These are phyloP conservation scores for Pythium pyrilobum DNA, from an alignment of 352 stramenopile genomes.

Conservation along the genomic window DNA sequence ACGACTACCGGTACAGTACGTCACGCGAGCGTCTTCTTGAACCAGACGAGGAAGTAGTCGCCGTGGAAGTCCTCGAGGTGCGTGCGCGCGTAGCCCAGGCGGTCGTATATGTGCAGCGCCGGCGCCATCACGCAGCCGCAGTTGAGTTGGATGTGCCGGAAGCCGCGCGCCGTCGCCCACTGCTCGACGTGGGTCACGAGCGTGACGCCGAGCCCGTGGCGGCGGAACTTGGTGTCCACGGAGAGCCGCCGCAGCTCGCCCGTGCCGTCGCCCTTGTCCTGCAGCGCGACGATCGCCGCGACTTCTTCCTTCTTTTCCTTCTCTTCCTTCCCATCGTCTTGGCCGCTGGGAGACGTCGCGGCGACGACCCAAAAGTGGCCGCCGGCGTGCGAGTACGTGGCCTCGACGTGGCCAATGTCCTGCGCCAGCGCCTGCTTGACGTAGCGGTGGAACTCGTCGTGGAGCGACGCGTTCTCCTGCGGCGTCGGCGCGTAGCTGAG, in stretches of 20 bases:
- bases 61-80: background rate
- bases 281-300: slow-evolving; percentile 24
- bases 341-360: too few relatives aligned
- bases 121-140: slow-evolving; percentile 28
- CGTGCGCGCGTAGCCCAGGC: slow-evolving; percentile 15
- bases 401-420: background rate
- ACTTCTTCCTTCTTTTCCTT: background rate
- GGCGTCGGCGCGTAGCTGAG: slow-evolving; percentile 3
- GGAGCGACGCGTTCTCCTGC: background rate
- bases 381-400: background rate
- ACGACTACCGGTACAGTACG: too few relatives aligned
- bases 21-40: slow-evolving; percentile 4
- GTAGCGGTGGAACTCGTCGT: background rate
- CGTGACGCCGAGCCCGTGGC: slow-evolving; percentile 27
- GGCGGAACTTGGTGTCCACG: slow-evolving; percentile 24
- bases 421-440: background rate
- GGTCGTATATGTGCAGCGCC: slow-evolving; percentile 19
- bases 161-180: slow-evolving; percentile 25
- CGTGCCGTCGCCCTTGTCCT: slow-evolving; percentile 18
- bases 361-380: slow-evolving; percentile 32
- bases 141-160: slow-evolving; percentile 28
- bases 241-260: slow-evolving; percentile 39
- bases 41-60: slow-evolving; percentile 10
- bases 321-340: too few relatives aligned
- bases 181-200: slow-evolving; percentile 38